A percentile compares a stretch with the other conserved stretches of the same genome.
These are phyloP conservation scores for Grigorovia transvaalensis DNA, from an alignment of 805 yeast species.

Conservation along the genomic window DNA sequence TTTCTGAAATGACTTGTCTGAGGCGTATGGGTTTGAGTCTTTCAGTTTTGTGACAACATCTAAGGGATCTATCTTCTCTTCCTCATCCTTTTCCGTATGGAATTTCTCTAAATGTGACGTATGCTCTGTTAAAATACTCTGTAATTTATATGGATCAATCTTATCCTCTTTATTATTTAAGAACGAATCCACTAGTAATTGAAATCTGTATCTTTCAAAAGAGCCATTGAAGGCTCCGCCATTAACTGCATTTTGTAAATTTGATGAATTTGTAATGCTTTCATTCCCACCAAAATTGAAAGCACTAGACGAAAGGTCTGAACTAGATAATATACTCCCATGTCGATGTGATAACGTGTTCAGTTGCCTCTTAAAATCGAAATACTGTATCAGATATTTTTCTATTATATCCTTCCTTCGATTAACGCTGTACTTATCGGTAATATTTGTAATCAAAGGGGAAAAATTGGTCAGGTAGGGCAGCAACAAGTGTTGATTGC, in stretches of 20 bases:
- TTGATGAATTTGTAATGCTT: not conserved
- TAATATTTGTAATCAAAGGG: not conserved
- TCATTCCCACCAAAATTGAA: not conserved
- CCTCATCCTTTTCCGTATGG: not conserved
- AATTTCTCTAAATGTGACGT: not conserved
- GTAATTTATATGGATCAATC: slow-evolving; percentile 9
- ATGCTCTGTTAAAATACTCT: not conserved
- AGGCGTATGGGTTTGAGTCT: not conserved
- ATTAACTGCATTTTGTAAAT: not conserved
- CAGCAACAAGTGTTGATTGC: not conserved
- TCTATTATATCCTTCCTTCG: slow-evolving; percentile 1
- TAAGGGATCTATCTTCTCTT: not conserved
- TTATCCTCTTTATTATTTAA: slow-evolving; percentile 8
- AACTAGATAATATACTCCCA: slow-evolving; percentile 1
- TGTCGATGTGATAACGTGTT: not conserved
- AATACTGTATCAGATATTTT: not conserved
- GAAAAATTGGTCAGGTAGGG: slow-evolving; percentile 2
- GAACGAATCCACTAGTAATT: slow-evolving; percentile 10
- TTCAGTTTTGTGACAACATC: not conserved
- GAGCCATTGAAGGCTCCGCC: not conserved
- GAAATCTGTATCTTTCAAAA: slow-evolving; percentile 8
- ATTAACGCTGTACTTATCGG: slow-evolving; percentile 2
- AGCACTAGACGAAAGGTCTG: not conserved
- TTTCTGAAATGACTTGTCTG: not conserved
- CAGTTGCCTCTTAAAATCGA: slow-evolving; percentile 1